Conservation (phyloP, 2,329 filamentous ascomycete species). For the Alternaria longipes region DNA sequence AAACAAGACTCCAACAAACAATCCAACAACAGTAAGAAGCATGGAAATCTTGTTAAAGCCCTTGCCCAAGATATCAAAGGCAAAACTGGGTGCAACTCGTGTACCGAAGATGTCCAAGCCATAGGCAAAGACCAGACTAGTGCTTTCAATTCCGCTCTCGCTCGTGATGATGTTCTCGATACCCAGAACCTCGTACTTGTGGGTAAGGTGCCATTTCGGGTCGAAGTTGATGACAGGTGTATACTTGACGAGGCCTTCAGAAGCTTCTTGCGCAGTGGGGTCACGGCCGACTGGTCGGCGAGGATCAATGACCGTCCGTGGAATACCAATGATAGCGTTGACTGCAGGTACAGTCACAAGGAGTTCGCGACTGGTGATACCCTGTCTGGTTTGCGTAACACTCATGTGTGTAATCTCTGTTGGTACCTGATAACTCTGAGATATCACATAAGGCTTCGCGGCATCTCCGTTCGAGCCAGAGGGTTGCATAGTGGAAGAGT, state of each 20-base stretch:
- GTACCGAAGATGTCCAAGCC: constrained; percentile 91
- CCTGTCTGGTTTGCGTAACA: constrained; percentile 89
- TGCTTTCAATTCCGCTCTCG: constrained; percentile 88
- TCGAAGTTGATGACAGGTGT: constrained; percentile 82
- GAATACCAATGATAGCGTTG: constrained; percentile 80
- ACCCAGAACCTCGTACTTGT: constrained; percentile 82
- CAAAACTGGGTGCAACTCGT: constrained; percentile 82
- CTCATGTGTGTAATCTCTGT: constrained; percentile 81
- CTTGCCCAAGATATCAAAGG: constrained; percentile 92
- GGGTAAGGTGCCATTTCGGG: constrained; percentile 79
- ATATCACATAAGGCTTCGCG: constrained; percentile 76
- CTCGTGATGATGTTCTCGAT: constrained; percentile 76
- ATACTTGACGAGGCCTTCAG: constrained; percentile 85
- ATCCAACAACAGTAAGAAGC: constrained; percentile 80
- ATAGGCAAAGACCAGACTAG: constrained; percentile 86
- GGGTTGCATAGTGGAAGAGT: constrained; percentile 80
- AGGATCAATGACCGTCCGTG: constrained; percentile 81
- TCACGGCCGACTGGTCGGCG: constrained; percentile 87
- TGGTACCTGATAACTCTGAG: constrained; percentile 82
- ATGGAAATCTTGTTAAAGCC: constrained; percentile 92
- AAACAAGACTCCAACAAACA: constrained; percentile 78
- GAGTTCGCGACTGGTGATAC: constrained; percentile 84
- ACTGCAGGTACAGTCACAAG: constrained; percentile 79
- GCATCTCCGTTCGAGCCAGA: constrained; percentile 64
- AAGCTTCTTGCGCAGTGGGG: constrained; percentile 77